Conservation (phyloP, 2,329 filamentous ascomycete genomes). For the Coleophoma eucalyptorum region DNA sequence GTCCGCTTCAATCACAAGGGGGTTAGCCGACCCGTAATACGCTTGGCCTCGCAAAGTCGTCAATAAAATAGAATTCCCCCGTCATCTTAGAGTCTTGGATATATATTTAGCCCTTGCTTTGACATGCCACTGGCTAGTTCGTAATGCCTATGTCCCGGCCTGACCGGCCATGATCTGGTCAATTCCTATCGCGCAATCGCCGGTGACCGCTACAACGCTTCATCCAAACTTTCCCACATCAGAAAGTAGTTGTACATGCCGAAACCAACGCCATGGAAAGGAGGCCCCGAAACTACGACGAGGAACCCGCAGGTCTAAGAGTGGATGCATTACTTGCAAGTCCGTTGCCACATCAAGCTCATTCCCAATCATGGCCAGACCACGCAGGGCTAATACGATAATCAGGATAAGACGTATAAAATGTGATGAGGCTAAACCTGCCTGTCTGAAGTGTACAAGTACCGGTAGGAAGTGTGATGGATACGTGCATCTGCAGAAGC, state of each 20-base stretch:
- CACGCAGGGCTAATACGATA: background rate
- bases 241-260: no score
- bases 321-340: slow-evolving; percentile 54
- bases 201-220: no score
- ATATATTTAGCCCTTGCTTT: background rate
- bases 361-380: no score
- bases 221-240: no score
- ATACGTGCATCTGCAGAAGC: slow-evolving; percentile 28
- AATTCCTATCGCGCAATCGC: no score
- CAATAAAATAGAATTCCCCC: no score
- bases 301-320: slow-evolving; percentile 41
- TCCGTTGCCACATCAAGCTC: slow-evolving; percentile 26
- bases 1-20: no score
- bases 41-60: no score
- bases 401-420: slow-evolving; percentile 50
- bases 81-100: no score
- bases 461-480: slow-evolving; percentile 55
- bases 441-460: slow-evolving; percentile 47
- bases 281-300: slow-evolving; percentile 22
- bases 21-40: no score
- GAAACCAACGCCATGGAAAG: no score
- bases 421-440: slow-evolving; percentile 52
- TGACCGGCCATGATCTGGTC: no score
- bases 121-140: slow-evolving; percentile 5
- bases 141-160: background rate